Conservation (phyloP, 257 asterid genomes). For the Echites panduratus region DNA sequence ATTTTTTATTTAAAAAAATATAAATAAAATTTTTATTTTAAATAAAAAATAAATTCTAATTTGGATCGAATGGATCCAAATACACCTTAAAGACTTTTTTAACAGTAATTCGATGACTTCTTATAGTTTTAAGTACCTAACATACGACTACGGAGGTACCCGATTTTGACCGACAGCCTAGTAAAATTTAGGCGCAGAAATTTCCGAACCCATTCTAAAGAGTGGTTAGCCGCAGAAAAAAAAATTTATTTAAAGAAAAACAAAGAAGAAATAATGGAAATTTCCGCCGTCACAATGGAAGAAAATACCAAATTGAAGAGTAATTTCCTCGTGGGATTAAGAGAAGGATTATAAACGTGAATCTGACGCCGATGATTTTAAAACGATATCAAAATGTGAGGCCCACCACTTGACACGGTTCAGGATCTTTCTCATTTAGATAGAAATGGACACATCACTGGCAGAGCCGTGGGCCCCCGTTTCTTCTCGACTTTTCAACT, state of each 20-base stretch:
- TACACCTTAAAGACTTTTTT: no score
- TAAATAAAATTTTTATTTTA: no score
- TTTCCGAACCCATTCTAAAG: neutral
- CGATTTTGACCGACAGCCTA: neutral
- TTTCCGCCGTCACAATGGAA: slow-evolving; percentile 17
- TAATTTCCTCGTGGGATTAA: neutral
- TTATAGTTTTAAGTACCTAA: neutral
- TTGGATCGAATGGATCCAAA: no score
- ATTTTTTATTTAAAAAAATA: no score
- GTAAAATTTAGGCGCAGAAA: neutral
- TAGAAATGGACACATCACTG: neutral
- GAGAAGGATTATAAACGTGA: neutral
- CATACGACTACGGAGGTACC: slow-evolving; percentile 9
- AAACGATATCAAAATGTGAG: neutral
- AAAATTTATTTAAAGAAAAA: neutral
- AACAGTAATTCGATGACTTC: no score
- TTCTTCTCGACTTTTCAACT: slow-evolving; percentile 11
- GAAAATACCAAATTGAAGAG: neutral
- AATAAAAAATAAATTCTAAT: no score
- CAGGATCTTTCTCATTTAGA: slow-evolving; percentile 10
- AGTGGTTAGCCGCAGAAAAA: neutral
- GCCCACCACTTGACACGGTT: slow-evolving; percentile 10
- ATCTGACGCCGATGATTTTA: neutral
- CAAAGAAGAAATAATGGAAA: neutral
- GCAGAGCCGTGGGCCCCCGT: neutral